Conservation (phyloP, 768 basidiomycete genomes). For the Suillus paluster region DNA sequence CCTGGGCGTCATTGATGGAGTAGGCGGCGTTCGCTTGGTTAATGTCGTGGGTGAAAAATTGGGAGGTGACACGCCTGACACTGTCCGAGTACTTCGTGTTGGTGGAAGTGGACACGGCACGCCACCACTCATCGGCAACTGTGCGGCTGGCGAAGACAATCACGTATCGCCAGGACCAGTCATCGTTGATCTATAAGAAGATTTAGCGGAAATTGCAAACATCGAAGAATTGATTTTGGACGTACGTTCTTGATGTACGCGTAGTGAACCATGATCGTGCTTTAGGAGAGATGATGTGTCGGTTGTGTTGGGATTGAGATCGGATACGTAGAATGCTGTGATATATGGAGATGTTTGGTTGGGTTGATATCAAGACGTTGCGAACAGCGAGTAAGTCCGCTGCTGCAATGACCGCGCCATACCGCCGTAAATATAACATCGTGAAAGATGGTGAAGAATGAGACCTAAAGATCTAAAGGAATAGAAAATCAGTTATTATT, state of each 20-base stretch:
- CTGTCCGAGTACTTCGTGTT: slow-evolving; percentile 1
- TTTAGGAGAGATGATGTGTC: not conserved
- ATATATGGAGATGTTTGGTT: not conserved
- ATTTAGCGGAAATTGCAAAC: not conserved
- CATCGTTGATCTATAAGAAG: not conserved
- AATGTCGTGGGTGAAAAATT: not conserved
- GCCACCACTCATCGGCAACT: slow-evolving; percentile 33
- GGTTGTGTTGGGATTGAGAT: not conserved
- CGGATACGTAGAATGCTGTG: not conserved
- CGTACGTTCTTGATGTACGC: not conserved
- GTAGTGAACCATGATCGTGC: not conserved
- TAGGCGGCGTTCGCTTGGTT: not conserved
- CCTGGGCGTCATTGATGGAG: not conserved
- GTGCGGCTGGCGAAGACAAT: slow-evolving; percentile 26
- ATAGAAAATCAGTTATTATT: not conserved
- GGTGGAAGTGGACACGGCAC: slow-evolving; percentile 21
- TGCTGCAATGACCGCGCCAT: not conserved
- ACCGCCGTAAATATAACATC: not conserved
- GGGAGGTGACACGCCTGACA: not conserved
- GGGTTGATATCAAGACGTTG: not conserved
- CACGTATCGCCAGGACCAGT: slow-evolving; percentile 16
- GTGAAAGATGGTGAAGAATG: not conserved
- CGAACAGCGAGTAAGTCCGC: not conserved
- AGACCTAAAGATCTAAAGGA: not conserved
- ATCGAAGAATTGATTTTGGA: not conserved